A percentile compares a stretch with the other conserved stretches of the same genome.
Conservation (phyloP, 805 yeast species). For the Yarrowia phangngaensis region DNA sequence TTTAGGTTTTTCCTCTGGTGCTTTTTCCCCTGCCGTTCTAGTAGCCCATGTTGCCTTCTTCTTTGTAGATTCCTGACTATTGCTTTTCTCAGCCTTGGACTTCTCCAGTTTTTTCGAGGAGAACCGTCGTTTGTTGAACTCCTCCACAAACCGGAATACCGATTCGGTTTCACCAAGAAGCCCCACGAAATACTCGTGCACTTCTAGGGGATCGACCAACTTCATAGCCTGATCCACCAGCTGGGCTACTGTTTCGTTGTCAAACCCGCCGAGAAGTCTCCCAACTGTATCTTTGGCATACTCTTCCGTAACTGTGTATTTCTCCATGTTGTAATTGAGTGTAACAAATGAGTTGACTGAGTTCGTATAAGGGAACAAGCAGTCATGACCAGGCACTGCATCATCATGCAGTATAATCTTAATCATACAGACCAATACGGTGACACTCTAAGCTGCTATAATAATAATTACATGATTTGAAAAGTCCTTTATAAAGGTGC, state of each 20-base stretch:
- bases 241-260: constrained; percentile 11
- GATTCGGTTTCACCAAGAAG: constrained; percentile 10
- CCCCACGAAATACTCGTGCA: constrained; percentile 1
- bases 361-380: constrained; percentile 1
- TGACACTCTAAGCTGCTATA: no score
- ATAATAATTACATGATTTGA: no score
- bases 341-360: not conserved
- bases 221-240: constrained; percentile 21
- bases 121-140: constrained; percentile 14
- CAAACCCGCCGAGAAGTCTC: constrained; percentile 3
- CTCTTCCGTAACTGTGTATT: constrained; percentile 12
- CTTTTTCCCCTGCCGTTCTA: constrained; percentile 4
- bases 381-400: constrained; percentile 25
- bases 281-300: constrained; percentile 11
- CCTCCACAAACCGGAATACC: constrained; percentile 8
- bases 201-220: constrained; percentile 8
- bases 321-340: constrained; percentile 6
- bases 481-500: no score
- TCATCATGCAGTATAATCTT: no score
- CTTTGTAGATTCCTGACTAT: not conserved
- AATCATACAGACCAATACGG: no score
- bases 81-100: constrained; percentile 38
- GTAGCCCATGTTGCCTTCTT: not conserved
- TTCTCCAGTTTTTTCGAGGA: constrained; percentile 30
- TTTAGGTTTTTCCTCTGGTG: not conserved